These are phyloP conservation scores for Fusarium beomiforme DNA, from an alignment of 2,329 filamentous ascomycete genomes.

Conservation along the genomic window DNA sequence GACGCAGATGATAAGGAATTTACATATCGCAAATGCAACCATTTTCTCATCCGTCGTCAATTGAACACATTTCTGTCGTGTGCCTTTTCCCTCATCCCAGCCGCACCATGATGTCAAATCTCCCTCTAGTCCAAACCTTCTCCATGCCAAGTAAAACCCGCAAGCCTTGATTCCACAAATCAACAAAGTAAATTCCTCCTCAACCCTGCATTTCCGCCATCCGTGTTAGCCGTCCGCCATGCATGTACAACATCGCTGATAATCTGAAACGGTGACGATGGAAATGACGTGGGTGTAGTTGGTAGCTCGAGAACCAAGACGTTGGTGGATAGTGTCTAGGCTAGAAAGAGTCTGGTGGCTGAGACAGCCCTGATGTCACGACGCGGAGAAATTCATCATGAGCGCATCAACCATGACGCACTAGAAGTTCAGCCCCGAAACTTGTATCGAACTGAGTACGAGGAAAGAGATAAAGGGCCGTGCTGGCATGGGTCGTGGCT, in stretches of 20 bases:
- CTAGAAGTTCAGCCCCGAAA: constrained; percentile 13
- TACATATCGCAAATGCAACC: no score
- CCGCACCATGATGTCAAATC: constrained; percentile 14
- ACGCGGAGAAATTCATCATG: constrained; percentile 16
- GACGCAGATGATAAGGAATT: no score
- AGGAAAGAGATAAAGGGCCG: constrained; percentile 8
- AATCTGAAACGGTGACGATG: constrained; percentile 14
- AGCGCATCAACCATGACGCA: constrained; percentile 26
- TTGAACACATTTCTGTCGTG: neutral
- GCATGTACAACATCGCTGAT: neutral
- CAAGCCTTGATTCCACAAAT: neutral
- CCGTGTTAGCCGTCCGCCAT: neutral
- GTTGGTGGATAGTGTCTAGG: neutral
- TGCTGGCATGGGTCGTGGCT: constrained; percentile 11
- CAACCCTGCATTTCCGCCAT: constrained; percentile 8
- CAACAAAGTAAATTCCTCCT: neutral
- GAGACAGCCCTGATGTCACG: constrained; percentile 19
- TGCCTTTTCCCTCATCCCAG: neutral
- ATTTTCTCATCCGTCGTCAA: neutral
- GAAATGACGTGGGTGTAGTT: constrained; percentile 22
- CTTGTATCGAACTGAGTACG: neutral
- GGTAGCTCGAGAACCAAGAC: neutral
- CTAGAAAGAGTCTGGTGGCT: constrained; percentile 12
- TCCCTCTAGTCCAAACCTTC: neutral
- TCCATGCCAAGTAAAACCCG: neutral